These are phyloP conservation scores for Tolypocladium amazonense DNA, from an alignment of 2,329 filamentous ascomycete genomes.

Conservation along the genomic window DNA sequence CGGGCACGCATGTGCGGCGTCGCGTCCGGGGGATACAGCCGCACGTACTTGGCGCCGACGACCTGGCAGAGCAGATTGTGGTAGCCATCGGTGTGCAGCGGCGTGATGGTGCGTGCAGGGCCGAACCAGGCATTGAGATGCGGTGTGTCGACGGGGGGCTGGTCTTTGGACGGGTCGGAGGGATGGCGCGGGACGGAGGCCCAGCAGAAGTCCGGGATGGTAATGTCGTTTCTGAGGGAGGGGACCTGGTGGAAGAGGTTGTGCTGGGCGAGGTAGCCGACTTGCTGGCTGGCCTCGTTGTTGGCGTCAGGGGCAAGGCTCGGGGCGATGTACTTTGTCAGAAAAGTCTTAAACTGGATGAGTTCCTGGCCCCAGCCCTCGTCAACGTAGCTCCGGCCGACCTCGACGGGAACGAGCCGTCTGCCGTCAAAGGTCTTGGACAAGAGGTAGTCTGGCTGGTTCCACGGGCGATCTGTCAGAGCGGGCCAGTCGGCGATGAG, in stretches of 20 bases:
- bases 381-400: slow-evolving; percentile 82
- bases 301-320: slow-evolving; percentile 4
- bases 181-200: slow-evolving; percentile 51
- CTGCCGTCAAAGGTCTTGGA: slow-evolving; percentile 63
- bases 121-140: slow-evolving; percentile 90
- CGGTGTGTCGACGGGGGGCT: slow-evolving; percentile 43
- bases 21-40: slow-evolving; percentile 65
- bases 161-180: slow-evolving; percentile 20
- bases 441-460: slow-evolving; percentile 61
- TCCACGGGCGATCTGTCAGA: slow-evolving; percentile 57
- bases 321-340: slow-evolving; percentile 46
- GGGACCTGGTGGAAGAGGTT: slow-evolving; percentile 79
- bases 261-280: slow-evolving; percentile 86
- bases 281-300: slow-evolving; percentile 13
- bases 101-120: slow-evolving; percentile 77
- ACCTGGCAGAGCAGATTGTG: slow-evolving; percentile 88
- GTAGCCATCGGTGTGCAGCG: slow-evolving; percentile 87
- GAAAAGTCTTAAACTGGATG: slow-evolving; percentile 62
- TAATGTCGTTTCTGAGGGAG: slow-evolving; percentile 61
- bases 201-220: slow-evolving; percentile 77
- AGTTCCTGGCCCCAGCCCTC: slow-evolving; percentile 75
- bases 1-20: slow-evolving; percentile 49
- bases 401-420: slow-evolving; percentile 74
- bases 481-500: slow-evolving; percentile 66
- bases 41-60: slow-evolving; percentile 83